phyloP scores from a whole-genome alignment of 2,329 filamentous ascomycete species.

The Alternaria postmessia region DNA sequence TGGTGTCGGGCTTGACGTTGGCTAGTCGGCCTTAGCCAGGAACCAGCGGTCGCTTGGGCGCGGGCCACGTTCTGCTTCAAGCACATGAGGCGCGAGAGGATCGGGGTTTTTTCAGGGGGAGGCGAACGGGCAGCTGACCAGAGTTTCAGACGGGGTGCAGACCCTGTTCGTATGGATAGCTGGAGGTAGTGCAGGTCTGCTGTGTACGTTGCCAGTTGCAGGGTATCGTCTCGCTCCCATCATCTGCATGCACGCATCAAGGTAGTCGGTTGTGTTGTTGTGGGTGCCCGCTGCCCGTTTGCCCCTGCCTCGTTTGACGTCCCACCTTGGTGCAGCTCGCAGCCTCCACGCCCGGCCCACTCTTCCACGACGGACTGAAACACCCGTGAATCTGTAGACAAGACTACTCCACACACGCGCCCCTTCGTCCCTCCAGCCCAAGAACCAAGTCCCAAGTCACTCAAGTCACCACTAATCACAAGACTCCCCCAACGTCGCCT shows the following conservation, averaged over 20 bases:
- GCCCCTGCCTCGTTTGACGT: slow-evolving; percentile 8
- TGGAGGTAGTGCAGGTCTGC: not conserved
- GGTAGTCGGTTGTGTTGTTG: not conserved
- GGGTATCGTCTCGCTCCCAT: not conserved
- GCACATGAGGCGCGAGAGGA: slow-evolving; percentile 3
- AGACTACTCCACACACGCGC: not conserved
- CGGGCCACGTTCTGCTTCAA: slow-evolving; percentile 9
- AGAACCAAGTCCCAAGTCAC: too few species aligned
- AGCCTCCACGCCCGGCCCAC: not conserved
- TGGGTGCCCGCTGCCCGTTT: slow-evolving; percentile 3
- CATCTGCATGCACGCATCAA: not conserved
- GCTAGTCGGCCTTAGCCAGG: slow-evolving; percentile 19
- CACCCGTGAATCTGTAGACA: not conserved
- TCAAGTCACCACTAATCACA: too few species aligned
- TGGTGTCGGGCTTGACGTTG: not conserved
- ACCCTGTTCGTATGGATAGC: too few species aligned
- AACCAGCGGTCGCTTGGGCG: slow-evolving; percentile 18
- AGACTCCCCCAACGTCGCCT: too few species aligned
- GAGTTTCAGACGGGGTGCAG: slow-evolving; percentile 19
- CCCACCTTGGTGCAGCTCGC: not conserved
- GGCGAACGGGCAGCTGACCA: slow-evolving; percentile 19
- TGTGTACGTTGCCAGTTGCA: not conserved
- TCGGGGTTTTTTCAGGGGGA: slow-evolving; percentile 17
- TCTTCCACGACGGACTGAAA: not conserved
- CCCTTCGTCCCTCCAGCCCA: not conserved